Conservation (phyloP, 768 basidiomycete species). For the Cystobasidium onofrii region DNA sequence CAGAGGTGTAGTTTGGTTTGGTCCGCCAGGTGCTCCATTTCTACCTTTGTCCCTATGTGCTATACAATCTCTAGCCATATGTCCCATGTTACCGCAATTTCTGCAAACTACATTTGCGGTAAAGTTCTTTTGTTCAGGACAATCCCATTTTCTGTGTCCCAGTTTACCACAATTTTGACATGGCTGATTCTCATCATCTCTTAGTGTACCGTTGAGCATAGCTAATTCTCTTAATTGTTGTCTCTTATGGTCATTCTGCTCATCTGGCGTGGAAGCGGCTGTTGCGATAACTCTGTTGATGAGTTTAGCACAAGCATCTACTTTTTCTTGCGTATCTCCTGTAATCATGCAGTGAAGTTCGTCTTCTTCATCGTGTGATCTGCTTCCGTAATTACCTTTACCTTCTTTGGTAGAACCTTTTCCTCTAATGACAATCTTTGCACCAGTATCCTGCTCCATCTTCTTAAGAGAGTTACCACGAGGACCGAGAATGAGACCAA, state of each 20-base stretch:
- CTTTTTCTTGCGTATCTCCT: conserved; percentile 85
- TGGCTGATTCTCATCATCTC: conserved; percentile 98
- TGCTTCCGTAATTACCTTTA: conserved; percentile 77
- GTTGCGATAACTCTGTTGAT: conserved; percentile 98
- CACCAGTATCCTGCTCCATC: conserved; percentile 96
- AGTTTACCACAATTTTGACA: conserved; percentile 92
- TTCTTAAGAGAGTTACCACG: conserved; percentile 98
- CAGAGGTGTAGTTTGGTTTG: conserved; percentile 54
- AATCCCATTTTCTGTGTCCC: conserved; percentile 97
- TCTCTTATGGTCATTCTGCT: conserved; percentile 98
- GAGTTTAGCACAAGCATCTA: conserved; percentile 78
- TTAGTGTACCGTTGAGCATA: conserved; percentile 92
- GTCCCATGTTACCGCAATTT: conserved; percentile 92
- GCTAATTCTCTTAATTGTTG: conserved; percentile 97
- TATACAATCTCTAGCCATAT: conserved; percentile 92
- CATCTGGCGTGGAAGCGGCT: conserved; percentile 96
- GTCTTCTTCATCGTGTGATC: conserved; percentile 93
- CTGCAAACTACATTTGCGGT: conserved; percentile 97
- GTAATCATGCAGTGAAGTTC: conserved; percentile 96
- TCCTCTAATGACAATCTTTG: conserved; percentile 95
- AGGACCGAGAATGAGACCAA: conserved; percentile 93
- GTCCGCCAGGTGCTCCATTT: conserved; percentile 16
- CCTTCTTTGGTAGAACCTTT: conserved; percentile 99
- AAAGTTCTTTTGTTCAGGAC: conserved; percentile 95
- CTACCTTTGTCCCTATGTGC: conserved; percentile 66